Base-by-base conservation (phyloP, 1,284 basidiomycete species). In the Boletus hoseneyae region DNA sequence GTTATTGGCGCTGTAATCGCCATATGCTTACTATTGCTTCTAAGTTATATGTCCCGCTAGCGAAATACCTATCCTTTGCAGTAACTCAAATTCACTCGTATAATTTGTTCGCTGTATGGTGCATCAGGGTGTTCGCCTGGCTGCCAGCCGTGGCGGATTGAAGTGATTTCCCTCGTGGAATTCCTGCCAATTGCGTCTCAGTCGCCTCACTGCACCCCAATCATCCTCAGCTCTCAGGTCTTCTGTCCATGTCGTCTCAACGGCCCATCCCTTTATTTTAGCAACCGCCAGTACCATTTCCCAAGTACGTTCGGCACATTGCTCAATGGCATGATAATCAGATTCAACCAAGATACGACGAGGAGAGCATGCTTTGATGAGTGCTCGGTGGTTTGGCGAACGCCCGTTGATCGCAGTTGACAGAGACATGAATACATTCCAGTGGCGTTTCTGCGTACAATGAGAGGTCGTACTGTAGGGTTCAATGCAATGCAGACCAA, bases 1-100 rank as follows among this genome's bases (percentile, higher is more conserved):
- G 93, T 99, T 58, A 70, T 99, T 64, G 96, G 92, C 19, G 75
- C 85, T 50, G 74, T 97, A 13, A 87, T 96, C 58, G 94, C 89
- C 9, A 63, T 89, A n/a, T 93, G 93, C 67, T 76, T 87, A 33
- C 73, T 99, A 30, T 68, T 90, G 30, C 71, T 98, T 2, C 66
- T 98, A 42, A 87, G 83, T 47, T 96, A 92, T 66, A 72, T 92
- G 60, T 82, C 80, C 72, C 75, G 76, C 47, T 69, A 65, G 63
- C 47, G 49, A 15, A 51, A 51, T 42, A 33, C 32, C 18, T 48
- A 46, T 40, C 18, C 21, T 40, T 33, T 9, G 36, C 33, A 36
- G 36, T 51, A 48, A 51, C 46, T 47, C 33, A 39, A 33, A n/a
- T 42, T 25, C 23, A 27, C 23, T 25, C 6, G 21, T 27, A 23